Evolutionary conservation across 2,329 filamentous ascomycete species (phyloP), one percentile per base, ranked within the genome.

Genomic region (Neofusicoccum laricinum): DNA sequence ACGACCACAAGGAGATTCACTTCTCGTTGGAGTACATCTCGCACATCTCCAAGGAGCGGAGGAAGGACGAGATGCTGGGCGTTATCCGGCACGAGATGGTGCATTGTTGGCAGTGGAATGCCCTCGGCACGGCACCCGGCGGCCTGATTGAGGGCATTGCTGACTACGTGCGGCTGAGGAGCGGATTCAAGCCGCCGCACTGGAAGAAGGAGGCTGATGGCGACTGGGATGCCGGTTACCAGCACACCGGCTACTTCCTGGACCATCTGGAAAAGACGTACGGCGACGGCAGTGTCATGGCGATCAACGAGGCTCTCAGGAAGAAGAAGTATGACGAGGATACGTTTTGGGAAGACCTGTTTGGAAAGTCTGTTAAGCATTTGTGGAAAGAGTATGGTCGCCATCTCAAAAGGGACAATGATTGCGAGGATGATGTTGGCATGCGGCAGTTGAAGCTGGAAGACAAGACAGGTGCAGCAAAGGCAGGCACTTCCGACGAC

Each of bases 41-140:
- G 2, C 57, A 68, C 12, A 71, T 80, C 0, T 64, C 82, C 0
- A 71, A 73, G 19, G 66, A 69, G 4, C 69, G 76, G 14, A 69
- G 66, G 41, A 77, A 71, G 67, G 77, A 83, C 43, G 92, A 98
- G 79, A 87, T 97, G 65, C 79, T 86, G 17, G 95, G 95, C 45
- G 93, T 98, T 0, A 77, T 98, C 19, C 90, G 90, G 1, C 94
- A 98, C 75, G 94, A 98, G 78, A 88, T 97, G 67, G 94, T 98
- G 14, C 95, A 98, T 79, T 97, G 93, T 78, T 96, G 90, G 79
- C 94, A 98, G 77, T 90, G 91, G 77, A 89, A 92, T 70, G 90
- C 83, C 1, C 80, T 76, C 10, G 81, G 80, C 0, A 79, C 77
- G 4, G 79, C 87, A 48, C 76, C 79, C 2, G 89, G 89, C 0